Base-by-base conservation (phyloP, 352 stramenopile genomes). In the Globisporangium lucens region DNA sequence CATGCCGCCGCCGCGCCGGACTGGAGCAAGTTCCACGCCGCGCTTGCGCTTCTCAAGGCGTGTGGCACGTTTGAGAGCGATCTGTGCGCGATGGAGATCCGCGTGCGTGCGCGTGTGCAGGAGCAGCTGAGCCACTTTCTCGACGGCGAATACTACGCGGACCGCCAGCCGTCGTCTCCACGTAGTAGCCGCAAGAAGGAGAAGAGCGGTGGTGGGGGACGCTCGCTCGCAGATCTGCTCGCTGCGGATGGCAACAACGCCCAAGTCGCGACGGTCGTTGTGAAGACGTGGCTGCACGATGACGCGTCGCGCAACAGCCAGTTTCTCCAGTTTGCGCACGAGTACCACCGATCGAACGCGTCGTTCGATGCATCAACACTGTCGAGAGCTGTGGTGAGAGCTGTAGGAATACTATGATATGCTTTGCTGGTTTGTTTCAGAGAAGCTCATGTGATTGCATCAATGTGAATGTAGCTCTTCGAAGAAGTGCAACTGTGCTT, bases 1-100 rank as follows among this genome's bases (percentile, higher is more conserved):
- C 5, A 17, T 41, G 47, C 67, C 24, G 66, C 27, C 24, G 49
- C 53, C 15, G 67, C 74, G 13, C 75, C 75, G 3, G 82, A 91
- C 61, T 93, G 85, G 83, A 83, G 76, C 59, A 79, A 84, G n/a
- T 93, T 93, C 65, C 85, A 93, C 60, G 76, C 77, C 3, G 77
- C 83, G 3, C 69, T 93, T 13, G 79, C 83, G 13, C 72, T 93
- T 43, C 69, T 93, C 1, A 88, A 78, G 47, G 77, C 82, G 0
- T 87, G 82, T 10, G 85, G 85, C 1, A 70, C 68, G 47, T 57
- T 93, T 36, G 80, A 90, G 64, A 75, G 58, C 24, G 74, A 85
- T 47, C 58, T 91, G n/a, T 76, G 72, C 64, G 56, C 66, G 0
- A 57, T 89, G 62, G 79, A 91, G 59, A 69, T 72, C 59, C 77